These are phyloP conservation scores for Geotrichum fermentans DNA, from an alignment of 1,139 yeast species.

Conservation along the genomic window DNA sequence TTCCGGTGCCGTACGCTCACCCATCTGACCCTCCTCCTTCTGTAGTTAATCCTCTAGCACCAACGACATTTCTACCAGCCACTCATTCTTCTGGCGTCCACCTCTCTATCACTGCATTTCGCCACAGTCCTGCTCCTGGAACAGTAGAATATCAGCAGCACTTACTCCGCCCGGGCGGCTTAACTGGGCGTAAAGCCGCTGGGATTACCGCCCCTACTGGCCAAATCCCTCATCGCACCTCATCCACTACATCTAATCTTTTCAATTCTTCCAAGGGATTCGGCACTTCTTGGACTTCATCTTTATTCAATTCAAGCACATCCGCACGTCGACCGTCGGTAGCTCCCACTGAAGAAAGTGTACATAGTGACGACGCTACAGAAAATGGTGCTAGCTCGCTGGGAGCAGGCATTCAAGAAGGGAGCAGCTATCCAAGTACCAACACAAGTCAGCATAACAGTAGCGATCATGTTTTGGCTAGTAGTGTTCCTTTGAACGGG, in stretches of 20 bases:
- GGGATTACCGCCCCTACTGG: not conserved
- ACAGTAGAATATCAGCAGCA: conserved; percentile 12
- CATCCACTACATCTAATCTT: not conserved
- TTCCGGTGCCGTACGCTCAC: conserved; percentile 38
- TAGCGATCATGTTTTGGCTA: not conserved
- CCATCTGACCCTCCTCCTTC: conserved; percentile 38
- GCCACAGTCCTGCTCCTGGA: conserved; percentile 17
- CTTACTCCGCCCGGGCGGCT: conserved; percentile 7
- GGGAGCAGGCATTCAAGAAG: not conserved
- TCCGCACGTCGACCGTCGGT: conserved; percentile 1
- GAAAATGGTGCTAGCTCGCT: not conserved
- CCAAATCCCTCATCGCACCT: not conserved
- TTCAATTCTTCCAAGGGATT: conserved; percentile 2
- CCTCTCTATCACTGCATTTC: conserved; percentile 23
- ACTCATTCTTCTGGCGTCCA: conserved; percentile 31
- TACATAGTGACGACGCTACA: conserved; percentile 1
- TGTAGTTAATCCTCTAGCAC: conserved; percentile 37
- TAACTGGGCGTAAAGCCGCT: not conserved
- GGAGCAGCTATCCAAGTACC: not conserved
- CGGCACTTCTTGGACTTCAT: conserved; percentile 9
- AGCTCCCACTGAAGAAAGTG: not conserved
- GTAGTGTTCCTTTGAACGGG: not conserved
- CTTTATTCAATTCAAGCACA: not conserved
- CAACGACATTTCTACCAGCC: conserved; percentile 32
- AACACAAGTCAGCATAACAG: not conserved